A percentile compares a stretch with the other conserved stretches of the same genome.
Conservation (phyloP, 2,329 filamentous ascomycete species). For the Claviceps digitariae region DNA sequence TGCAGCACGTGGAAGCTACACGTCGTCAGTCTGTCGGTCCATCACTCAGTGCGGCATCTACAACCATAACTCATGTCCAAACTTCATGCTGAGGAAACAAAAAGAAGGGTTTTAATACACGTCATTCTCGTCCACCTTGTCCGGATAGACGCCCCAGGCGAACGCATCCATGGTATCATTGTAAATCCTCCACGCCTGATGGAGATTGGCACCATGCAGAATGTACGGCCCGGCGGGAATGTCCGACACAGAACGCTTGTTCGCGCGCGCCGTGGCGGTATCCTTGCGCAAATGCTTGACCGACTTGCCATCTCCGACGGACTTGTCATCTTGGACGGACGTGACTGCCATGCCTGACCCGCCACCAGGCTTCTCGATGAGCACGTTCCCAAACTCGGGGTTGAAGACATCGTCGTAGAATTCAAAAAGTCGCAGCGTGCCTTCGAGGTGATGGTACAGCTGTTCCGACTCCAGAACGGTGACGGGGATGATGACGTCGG, state of each 20-base stretch:
- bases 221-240: constrained; percentile 28
- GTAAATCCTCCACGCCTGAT: constrained; percentile 29
- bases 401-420: constrained; percentile 25
- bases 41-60: not conserved
- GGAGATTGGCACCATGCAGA: constrained; percentile 25
- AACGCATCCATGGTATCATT: constrained; percentile 24
- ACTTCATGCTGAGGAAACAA: not conserved
- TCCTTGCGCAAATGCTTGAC: constrained; percentile 9
- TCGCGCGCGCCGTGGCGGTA: constrained; percentile 8
- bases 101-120: not conserved
- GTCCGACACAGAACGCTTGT: constrained; percentile 8
- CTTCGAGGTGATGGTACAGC: constrained; percentile 23
- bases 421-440: constrained; percentile 19
- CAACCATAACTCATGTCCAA: not conserved
- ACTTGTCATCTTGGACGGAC: not conserved
- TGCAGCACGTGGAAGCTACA: constrained; percentile 4
- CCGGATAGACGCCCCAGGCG: constrained; percentile 22
- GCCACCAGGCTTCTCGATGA: constrained; percentile 24
- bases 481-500: constrained; percentile 26
- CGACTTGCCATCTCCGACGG: not conserved
- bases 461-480: constrained; percentile 25
- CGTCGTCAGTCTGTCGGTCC: not conserved
- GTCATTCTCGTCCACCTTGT: constrained; percentile 10
- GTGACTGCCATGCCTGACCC: constrained; percentile 6
- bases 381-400: constrained; percentile 23